Conservation (phyloP, 306 rosid genomes). For the Fagus sylvatica region DNA sequence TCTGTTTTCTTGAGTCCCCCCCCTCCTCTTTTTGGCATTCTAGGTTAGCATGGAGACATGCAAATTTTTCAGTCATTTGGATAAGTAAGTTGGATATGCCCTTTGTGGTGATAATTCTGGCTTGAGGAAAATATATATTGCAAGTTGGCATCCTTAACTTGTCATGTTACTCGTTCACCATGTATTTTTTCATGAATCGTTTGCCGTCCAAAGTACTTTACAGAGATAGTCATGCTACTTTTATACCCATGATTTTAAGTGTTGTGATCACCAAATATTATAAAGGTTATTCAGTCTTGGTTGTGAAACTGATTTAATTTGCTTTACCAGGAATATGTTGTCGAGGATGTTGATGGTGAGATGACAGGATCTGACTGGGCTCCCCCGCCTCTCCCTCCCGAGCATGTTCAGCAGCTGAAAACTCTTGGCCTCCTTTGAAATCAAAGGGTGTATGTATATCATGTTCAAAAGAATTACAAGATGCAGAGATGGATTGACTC, state of each 20-base stretch:
- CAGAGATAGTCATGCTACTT: background rate
- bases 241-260: background rate
- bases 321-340: slow-evolving; percentile 77
- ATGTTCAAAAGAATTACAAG: slow-evolving; percentile 31
- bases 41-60: background rate
- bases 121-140: background rate
- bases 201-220: background rate
- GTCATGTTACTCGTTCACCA: no score
- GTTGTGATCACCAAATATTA: background rate
- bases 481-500: slow-evolving; percentile 27
- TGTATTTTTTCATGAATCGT: background rate
- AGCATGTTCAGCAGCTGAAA: slow-evolving; percentile 93
- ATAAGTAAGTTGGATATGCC: background rate
- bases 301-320: slow-evolving; percentile 27
- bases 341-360: slow-evolving; percentile 96
- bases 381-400: slow-evolving; percentile 79
- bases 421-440: slow-evolving; percentile 76
- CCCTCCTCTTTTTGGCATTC: no score
- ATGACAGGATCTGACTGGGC: slow-evolving; percentile 87
- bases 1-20: no score
- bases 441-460: slow-evolving; percentile 30
- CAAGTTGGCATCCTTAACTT: slow-evolving; percentile 1
- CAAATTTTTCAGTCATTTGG: background rate
- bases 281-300: background rate
- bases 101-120: background rate